These are phyloP conservation scores for Polygonum maritimum DNA, from an alignment of 148 eudicot genomes.

Conservation along the genomic window DNA sequence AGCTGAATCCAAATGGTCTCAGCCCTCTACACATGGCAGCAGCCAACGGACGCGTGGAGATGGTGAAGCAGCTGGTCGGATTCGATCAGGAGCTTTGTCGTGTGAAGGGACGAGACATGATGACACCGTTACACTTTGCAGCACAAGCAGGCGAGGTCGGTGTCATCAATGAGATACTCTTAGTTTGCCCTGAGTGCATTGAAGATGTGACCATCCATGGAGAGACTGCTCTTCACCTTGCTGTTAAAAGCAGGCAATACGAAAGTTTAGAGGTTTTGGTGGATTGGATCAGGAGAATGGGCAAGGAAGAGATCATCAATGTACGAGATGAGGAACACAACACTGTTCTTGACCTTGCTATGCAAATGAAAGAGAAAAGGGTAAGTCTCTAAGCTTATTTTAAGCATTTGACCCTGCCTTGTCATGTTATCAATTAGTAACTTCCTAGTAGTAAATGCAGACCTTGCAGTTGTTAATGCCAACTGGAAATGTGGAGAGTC, in stretches of 20 bases:
- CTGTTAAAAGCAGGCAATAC: slow-evolving; percentile 33
- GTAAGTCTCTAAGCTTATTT: slow-evolving; percentile 18
- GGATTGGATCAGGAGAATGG: slow-evolving; percentile 22
- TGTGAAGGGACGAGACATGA: slow-evolving; percentile 32
- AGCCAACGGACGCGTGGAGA: slow-evolving; percentile 34
- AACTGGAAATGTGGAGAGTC: slow-evolving; percentile 22
- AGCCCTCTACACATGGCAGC: slow-evolving; percentile 51
- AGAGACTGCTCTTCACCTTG: slow-evolving; percentile 54
- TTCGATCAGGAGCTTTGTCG: slow-evolving; percentile 20
- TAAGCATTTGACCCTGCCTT: too few relatives aligned
- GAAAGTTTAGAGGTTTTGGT: slow-evolving; percentile 29
- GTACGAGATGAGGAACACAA: slow-evolving; percentile 32
- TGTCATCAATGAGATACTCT: slow-evolving; percentile 29
- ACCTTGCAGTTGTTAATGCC: slow-evolving; percentile 32
- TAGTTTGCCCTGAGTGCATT: slow-evolving; percentile 22
- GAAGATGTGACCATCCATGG: slow-evolving; percentile 34
- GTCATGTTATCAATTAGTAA: too few relatives aligned
- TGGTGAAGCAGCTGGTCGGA: slow-evolving; percentile 34
- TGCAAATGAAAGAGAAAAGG: slow-evolving; percentile 43
- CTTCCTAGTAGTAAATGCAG: slow-evolving; percentile 16
- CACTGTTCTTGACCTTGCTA: slow-evolving; percentile 44
- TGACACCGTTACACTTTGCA: slow-evolving; percentile 44
- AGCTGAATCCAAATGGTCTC: slow-evolving; percentile 38
- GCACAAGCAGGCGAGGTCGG: slow-evolving; percentile 32
- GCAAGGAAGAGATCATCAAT: slow-evolving; percentile 32